Percentiles rank a stretch among this genome's conserved stretches.
Conservation (phyloP, 2,329 filamentous ascomycete genomes). For the Domatiomyces globalis region DNA sequence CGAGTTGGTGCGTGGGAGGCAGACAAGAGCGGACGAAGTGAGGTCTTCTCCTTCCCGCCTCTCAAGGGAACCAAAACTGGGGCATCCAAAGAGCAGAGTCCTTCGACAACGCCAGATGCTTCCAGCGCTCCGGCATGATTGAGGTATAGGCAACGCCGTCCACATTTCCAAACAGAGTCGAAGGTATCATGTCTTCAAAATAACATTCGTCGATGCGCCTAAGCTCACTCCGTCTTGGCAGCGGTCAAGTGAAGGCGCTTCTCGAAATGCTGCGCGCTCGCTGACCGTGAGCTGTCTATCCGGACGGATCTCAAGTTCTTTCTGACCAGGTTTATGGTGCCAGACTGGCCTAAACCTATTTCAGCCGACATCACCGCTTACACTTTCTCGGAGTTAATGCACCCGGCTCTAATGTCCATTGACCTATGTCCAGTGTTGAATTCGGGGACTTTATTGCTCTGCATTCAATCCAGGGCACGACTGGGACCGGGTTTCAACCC, state of each 20-base stretch:
- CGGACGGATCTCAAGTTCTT: too few relatives aligned
- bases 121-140: slow-evolving; percentile 10
- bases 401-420: too few relatives aligned
- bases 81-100: slow-evolving; percentile 10
- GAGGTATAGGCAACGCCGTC: slow-evolving; percentile 7
- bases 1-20: slow-evolving; percentile 39
- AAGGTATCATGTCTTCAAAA: not conserved
- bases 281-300: not conserved
- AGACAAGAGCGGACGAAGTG: slow-evolving; percentile 34
- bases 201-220: not conserved
- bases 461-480: too few relatives aligned
- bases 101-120: slow-evolving; percentile 12
- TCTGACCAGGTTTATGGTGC: too few relatives aligned
- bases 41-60: slow-evolving; percentile 41
- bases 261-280: not conserved
- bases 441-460: too few relatives aligned
- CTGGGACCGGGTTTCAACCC: not conserved
- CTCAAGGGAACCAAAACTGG: slow-evolving; percentile 31
- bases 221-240: not conserved
- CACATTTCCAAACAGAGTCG: not conserved
- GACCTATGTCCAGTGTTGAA: too few relatives aligned
- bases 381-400: too few relatives aligned
- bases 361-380: too few relatives aligned
- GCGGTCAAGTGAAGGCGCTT: not conserved
- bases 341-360: too few relatives aligned